phyloP scores from a whole-genome alignment of 352 stramenopile species.

The Globisporangium yorkense region DNA sequence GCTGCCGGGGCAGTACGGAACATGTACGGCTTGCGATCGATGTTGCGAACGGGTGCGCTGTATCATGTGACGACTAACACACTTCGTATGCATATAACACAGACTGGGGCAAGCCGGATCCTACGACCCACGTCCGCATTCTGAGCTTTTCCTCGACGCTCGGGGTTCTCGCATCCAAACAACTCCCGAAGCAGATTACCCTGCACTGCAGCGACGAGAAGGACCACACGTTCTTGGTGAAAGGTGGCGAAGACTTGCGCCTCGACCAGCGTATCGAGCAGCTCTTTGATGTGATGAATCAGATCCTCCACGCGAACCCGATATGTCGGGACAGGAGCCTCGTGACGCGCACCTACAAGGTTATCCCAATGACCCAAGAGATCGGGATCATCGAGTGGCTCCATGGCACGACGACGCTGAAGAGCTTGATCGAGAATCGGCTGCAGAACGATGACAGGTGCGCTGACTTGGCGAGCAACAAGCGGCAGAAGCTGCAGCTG shows the following conservation, averaged over 20 bases:
- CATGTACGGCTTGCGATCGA: constrained; percentile 30
- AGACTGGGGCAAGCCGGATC: constrained; percentile 75
- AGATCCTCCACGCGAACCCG: constrained; percentile 63
- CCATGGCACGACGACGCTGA: constrained; percentile 66
- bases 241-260: constrained; percentile 89
- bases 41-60: too few species aligned
- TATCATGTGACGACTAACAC: too few species aligned
- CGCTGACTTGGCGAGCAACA: constrained; percentile 56
- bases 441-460: constrained; percentile 58
- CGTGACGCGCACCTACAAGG: constrained; percentile 73
- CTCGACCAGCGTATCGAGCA: constrained; percentile 91
- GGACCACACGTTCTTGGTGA: constrained; percentile 86
- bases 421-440: constrained; percentile 71
- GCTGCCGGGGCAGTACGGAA: constrained; percentile 75
- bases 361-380: constrained; percentile 82
- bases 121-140: constrained; percentile 53
- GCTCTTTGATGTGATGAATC: constrained; percentile 91
- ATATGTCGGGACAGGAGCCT: constrained; percentile 62
- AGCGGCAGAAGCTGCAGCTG: constrained; percentile 56
- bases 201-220: constrained; percentile 79
- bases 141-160: constrained; percentile 73
- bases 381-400: constrained; percentile 87
- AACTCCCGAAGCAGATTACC: constrained; percentile 76
- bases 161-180: constrained; percentile 78
- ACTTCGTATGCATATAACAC: background rate